Base-by-base conservation (phyloP, 2,329 filamentous ascomycete genomes). In the Colletotrichum caudatum region DNA sequence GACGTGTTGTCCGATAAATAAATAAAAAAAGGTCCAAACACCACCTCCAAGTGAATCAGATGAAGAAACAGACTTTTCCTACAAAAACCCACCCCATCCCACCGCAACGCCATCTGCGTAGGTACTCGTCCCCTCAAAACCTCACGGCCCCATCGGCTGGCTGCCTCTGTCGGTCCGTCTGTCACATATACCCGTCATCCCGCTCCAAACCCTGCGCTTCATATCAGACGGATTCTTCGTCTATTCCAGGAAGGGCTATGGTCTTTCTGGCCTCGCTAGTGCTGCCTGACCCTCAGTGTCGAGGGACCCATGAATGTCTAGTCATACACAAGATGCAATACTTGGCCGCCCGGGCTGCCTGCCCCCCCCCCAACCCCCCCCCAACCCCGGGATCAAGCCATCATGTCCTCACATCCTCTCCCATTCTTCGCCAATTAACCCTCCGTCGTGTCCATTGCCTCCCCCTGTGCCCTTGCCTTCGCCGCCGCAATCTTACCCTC, bases 401-500 rank as follows among this genome's bases (percentile, higher is more conserved):
- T 69, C 20, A 44, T 51, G 11, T 35, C 46, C 9, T 18, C 46
- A 46, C n/a, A 18, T 37, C 37, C n/a, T n/a, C 50, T 56, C 53
- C 39, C 39, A 16, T 16, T 41, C 67, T 16, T 56, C 26, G 9
- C 20, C 35, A 12, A 56, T 71, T 54, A 73, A 23, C 78, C 84
- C 46, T 82, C 81, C 4, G 81, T 81, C 1, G 82, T 86, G 72
- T 87, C 85, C 83, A 86, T 87, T 2, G 77, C 66, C 20, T 83
- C 81, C 12, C 61, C 79, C 77, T 11, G 80, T 1, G 76, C 51
- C 70, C 79, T 82, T 2, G 77, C 77, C 74, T 77, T 85, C 0
- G 83, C 81, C 2, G 82, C 82, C 48, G 84, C 82, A n/a, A 88
- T 81, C 69, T 81, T 84, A 76, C 85, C 86, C 37, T 84, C 83